phyloP scores from a whole-genome alignment of 2,329 filamentous ascomycete species.

The Pestalotiopsis sp. region DNA sequence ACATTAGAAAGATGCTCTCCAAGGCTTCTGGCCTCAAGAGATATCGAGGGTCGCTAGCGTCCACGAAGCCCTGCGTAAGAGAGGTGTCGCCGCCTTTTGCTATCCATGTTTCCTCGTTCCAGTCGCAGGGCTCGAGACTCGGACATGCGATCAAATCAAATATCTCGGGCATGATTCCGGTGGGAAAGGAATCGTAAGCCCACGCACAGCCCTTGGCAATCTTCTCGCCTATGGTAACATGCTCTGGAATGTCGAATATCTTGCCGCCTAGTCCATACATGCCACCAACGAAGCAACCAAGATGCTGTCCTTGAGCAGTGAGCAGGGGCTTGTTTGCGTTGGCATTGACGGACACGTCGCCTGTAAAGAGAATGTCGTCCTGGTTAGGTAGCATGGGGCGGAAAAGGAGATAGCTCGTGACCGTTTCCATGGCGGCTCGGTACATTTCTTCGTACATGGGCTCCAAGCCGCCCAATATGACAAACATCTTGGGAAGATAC shows the following conservation, averaged over 20 bases:
- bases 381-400: constrained; percentile 66
- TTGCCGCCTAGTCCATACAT: constrained; percentile 50
- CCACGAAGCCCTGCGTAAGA: constrained; percentile 63
- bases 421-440: constrained; percentile 59
- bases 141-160: constrained; percentile 49
- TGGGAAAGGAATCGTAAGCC: constrained; percentile 57
- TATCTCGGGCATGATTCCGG: constrained; percentile 62
- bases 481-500: constrained; percentile 63
- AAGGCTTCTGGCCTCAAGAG: constrained; percentile 54
- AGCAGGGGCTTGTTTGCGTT: constrained; percentile 27
- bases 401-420: constrained; percentile 67
- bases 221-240: constrained; percentile 49
- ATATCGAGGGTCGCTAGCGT: constrained; percentile 52
- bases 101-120: constrained; percentile 39
- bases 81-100: constrained; percentile 19
- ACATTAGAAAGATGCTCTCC: constrained; percentile 57
- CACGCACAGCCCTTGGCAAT: constrained; percentile 60
- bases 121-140: constrained; percentile 39
- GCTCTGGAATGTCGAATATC: constrained; percentile 45
- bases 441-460: constrained; percentile 66
- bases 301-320: constrained; percentile 41
- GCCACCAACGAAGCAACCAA: constrained; percentile 51
- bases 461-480: constrained; percentile 68
- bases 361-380: constrained; percentile 62
- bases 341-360: constrained; percentile 20